phyloP scores from a whole-genome alignment of 441 rosid species.

The Gossypium aridum region DNA sequence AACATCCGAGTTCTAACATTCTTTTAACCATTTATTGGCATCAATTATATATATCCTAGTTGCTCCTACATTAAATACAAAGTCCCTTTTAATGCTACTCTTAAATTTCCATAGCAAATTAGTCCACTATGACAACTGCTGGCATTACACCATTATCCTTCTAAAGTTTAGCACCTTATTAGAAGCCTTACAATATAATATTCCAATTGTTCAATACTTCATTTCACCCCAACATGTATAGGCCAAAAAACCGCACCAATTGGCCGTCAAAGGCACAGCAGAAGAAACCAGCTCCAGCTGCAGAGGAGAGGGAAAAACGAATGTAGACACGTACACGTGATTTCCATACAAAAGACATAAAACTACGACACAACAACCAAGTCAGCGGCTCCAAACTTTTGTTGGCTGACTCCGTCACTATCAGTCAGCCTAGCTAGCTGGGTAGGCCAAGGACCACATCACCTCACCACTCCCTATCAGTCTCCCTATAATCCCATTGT shows the following conservation, averaged over 20 bases:
- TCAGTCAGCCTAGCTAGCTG: background rate
- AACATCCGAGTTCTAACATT: background rate
- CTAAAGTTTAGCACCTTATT: background rate
- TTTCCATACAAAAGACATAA: conserved; percentile 7
- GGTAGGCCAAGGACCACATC: background rate
- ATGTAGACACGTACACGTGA: conserved; percentile 32
- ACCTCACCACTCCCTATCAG: background rate
- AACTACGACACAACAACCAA: background rate
- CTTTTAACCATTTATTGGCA: background rate
- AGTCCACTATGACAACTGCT: background rate
- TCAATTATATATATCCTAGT: background rate
- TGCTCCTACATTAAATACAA: background rate
- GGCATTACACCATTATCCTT: background rate
- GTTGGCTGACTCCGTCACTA: background rate
- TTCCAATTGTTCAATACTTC: background rate
- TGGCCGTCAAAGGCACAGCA: background rate
- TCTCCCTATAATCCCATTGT: background rate
- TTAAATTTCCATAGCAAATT: background rate
- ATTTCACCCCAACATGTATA: background rate
- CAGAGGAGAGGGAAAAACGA: background rate
- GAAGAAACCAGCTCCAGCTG: background rate
- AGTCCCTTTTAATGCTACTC: background rate
- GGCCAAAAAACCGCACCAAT: background rate
- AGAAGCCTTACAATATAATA: background rate
- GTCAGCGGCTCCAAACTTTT: background rate